Evolutionary conservation across 202 grass and related monocot genomes (phyloP), one percentile per base, ranked within the genome.

Genomic region (Schoenoplectus tabernaemontani): DNA sequence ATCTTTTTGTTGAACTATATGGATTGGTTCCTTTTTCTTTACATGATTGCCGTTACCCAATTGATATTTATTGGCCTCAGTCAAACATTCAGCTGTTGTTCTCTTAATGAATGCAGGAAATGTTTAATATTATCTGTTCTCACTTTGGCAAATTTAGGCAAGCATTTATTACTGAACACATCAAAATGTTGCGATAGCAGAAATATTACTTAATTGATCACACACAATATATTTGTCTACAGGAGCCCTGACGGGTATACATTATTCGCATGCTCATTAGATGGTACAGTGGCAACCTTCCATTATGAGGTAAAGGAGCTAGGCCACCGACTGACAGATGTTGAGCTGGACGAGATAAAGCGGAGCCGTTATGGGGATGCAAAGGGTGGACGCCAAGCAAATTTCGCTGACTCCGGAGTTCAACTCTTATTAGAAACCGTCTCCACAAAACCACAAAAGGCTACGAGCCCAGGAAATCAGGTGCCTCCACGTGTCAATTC

Each of bases 181-280:
- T 19, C 16, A 36, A 75, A 54, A 75, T 75, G 15, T 47, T 75
- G 47, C 22, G 41, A 34, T 26, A 75, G 34, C 24, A 4, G 10
- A 74, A 47, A 78, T 58, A 64, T 48, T 65, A 80, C 13, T 34
- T 80, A 36, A 17, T 26, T 48, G 24, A 78, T 78, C 53, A 48
- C 34, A 19, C 26, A 30, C 10, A 17, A 41, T 30, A 15, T 78
- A 46, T 61, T 64, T 33, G 51, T n/a, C 88, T n/a, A 81, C 82
- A 98, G 96, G 96, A 98, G 96, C 68, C 96, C 96, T 30, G 90
- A 98, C 87, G 96, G 96, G 59, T 98, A 92, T 87, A 91, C 89
- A 79, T 89, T 98, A 51, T 98, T 98, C 9, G 96, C 91, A 38
- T 95, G 89, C 78, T 98, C 96, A 64, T 94, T 98, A 85, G 96